Evolutionary conservation across 116 monocot genomes (phyloP), one percentile per base, ranked within the genome.

Genomic region (Trichopus zeylanicus): DNA sequence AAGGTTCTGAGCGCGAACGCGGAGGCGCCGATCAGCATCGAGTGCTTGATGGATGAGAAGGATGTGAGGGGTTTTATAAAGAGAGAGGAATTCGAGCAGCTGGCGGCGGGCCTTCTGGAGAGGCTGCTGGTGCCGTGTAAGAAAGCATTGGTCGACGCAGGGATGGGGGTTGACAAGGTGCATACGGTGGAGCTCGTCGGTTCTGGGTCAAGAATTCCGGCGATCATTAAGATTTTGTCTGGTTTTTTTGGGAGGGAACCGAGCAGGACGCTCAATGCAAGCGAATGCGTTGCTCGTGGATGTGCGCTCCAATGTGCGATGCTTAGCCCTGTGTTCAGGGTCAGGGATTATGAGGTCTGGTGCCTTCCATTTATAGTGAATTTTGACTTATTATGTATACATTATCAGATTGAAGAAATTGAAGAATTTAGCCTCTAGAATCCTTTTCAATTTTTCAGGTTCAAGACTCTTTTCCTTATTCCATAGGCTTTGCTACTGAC

Each of bases 31-130:
- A 15, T 98, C 3, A 85, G 61, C 52, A 85, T 98, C 1, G 98
- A 98, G 59, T 98, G 91, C 58, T 67, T 98, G 69, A 85, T 91
- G 87, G 91, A 87, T 29, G 98, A 91, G 63, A 87, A 80, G 42
- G 97, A 98, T 66, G 81, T 91, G 37, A 82, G 49, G 42, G 87
- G 88, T 19, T 73, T 70, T 29, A 87, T 98, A 3, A 85, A 67
- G 51, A 77, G 91, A 75, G 91, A 87, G 58, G 88, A 98, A 39
- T 98, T 98, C 31, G 98, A 91, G 75, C 75, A 59, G 35, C 57
- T 91, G 63, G 77, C 77, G 7, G 56, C 61, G 1, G 74, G 61
- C 10, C 63, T 98, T 73, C 63, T 84, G 31, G 84, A 91, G 42
- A 77, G 75, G 62, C 61, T 98, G 22, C 26, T 76, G 37, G 69